Conservation (phyloP, 106 monocot genomes). For the Dendrobium chrysotoxum region DNA sequence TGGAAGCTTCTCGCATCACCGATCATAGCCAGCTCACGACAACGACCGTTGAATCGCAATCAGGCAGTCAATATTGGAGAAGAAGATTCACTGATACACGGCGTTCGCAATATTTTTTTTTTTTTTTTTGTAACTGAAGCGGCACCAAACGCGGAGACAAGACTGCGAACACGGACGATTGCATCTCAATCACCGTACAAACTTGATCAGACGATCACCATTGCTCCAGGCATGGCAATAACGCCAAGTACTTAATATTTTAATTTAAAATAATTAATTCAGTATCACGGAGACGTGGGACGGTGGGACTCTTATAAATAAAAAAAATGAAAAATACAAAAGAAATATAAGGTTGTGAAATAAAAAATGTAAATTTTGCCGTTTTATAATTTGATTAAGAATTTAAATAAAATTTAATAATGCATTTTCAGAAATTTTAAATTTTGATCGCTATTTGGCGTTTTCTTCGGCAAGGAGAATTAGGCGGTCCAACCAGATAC, state of each 20-base stretch:
- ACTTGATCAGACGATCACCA: background rate
- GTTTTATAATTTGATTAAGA: no score
- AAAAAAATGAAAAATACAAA: no score
- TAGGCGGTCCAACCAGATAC: no score
- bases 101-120: no score
- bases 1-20: background rate
- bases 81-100: background rate
- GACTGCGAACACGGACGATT: background rate
- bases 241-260: background rate
- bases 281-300: background rate
- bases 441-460: no score
- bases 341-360: no score
- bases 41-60: conserved; percentile 1
- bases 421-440: no score
- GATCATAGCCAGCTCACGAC: background rate
- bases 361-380: no score
- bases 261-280: background rate
- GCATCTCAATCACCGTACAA: background rate
- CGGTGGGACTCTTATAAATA: background rate
- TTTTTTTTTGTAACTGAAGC: no score
- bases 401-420: no score
- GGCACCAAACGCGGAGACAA: background rate
- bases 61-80: background rate
- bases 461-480: no score
- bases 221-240: background rate